Percentiles rank a stretch among this genome's conserved stretches.
Conservation (phyloP, 306 rosid genomes). For the Cyclanthera cordifolia region DNA sequence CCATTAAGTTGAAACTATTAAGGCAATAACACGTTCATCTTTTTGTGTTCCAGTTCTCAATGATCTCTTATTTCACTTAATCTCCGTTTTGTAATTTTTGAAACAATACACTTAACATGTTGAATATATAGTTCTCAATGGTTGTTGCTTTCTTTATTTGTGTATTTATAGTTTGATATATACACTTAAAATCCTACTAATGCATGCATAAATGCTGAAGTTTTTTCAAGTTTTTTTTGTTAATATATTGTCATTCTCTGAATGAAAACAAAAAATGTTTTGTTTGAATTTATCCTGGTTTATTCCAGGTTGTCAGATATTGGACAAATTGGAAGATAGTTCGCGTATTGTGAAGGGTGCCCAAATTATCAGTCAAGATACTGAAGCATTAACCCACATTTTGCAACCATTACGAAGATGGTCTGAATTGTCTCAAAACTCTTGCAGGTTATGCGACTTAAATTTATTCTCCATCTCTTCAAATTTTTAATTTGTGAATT, state of each 20-base stretch:
- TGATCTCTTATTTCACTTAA: background rate
- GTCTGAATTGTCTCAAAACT: slow-evolving; percentile 45
- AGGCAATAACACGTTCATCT: background rate
- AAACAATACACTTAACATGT: background rate
- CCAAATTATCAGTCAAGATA: slow-evolving; percentile 60
- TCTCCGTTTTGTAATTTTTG: background rate
- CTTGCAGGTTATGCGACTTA: slow-evolving; percentile 36
- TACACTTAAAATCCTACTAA: background rate
- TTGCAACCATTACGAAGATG: slow-evolving; percentile 56
- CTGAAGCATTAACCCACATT: slow-evolving; percentile 57
- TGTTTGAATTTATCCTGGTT: background rate
- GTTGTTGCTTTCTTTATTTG: background rate
- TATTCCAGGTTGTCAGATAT: slow-evolving; percentile 43
- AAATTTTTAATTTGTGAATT: too few species aligned
- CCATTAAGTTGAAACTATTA: background rate
- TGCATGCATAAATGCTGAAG: background rate
- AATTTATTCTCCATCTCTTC: background rate
- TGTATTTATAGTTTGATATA: background rate
- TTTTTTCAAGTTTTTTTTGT: background rate
- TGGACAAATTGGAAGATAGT: slow-evolving; percentile 65
- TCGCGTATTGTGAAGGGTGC: slow-evolving; percentile 82
- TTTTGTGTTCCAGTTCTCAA: background rate
- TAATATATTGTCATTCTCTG: background rate
- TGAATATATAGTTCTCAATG: background rate
- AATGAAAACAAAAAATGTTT: background rate